Evolutionary conservation across 148 eudicot species (phyloP), one percentile per base, ranked within the genome.

Genomic region (Spergularia bocconei): DNA sequence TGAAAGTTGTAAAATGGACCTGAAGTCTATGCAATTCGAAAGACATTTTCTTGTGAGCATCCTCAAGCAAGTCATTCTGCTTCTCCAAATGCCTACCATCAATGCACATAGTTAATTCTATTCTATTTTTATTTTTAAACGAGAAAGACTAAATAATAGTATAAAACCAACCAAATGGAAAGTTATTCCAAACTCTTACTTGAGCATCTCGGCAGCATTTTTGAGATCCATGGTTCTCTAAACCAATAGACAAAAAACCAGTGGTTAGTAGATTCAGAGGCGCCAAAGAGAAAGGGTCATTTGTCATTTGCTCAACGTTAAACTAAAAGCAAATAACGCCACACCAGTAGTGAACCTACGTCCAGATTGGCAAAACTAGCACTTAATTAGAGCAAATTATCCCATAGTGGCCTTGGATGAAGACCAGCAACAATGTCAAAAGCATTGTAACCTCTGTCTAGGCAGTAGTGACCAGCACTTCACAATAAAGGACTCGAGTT

Each of bases 41-140:
- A 25, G 89, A 74, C 88, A 89, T 86, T 19, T 82, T 83, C 71
- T 78, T 81, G 57, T 84, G 80, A 17, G 88, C 84, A 63, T 87
- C 83, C 76, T 76, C 72, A 16, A 86, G 85, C 53, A 85, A 76
- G 71, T 83, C 85, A 10, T 74, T 69, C 75, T 86, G 86, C 82
- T 88, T 86, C 79, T 85, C 89, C 84, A 88, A 83, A 58, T 87
- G 89, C 82, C 90, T 89, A 80, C 75, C 74, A 13, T 25, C 41
- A 16, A 66, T 53, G 19, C 68, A 14, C 57, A 1, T 29, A 29
- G 36, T 29, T 29, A 29, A 29, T 29, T 29, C 36, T 29, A 29
- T 2, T 29, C 2, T 29, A 0, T 29, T 29, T 29, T 29, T 29
- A 0, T 29, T 29, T 29, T 29, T 29, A 36, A 6, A 6, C 16